phyloP scores from a whole-genome alignment of 352 stramenopile genomes.

The Pythium aristosporum region DNA sequence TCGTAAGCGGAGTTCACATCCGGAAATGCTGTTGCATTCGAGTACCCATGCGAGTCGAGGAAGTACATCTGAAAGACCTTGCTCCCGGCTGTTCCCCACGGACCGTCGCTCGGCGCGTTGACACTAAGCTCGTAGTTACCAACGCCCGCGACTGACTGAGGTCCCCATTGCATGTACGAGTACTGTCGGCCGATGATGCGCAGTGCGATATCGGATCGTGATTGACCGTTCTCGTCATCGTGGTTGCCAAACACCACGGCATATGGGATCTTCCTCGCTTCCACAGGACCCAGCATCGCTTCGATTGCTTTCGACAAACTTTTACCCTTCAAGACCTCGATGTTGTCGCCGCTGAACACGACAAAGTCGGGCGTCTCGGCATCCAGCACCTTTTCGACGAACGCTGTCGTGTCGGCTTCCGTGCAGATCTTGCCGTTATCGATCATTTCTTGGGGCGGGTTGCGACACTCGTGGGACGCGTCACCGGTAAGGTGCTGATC shows the following conservation, averaged over 20 bases:
- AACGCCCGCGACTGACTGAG: constrained; percentile 33
- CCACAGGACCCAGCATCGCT: constrained; percentile 34
- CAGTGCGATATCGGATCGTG: constrained; percentile 40
- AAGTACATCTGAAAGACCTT: constrained; percentile 43
- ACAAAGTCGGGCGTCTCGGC: constrained; percentile 66
- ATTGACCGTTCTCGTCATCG: constrained; percentile 47
- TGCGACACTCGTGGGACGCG: constrained; percentile 31
- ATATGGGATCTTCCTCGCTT: constrained; percentile 49
- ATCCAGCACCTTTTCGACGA: constrained; percentile 57
- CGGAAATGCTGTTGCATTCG: not conserved
- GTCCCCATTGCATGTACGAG: constrained; percentile 41
- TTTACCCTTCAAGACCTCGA: constrained; percentile 31
- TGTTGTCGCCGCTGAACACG: constrained; percentile 64
- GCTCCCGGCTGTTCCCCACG: constrained; percentile 30
- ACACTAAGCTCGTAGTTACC: constrained; percentile 64
- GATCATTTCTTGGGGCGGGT: constrained; percentile 23
- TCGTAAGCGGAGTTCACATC: constrained; percentile 13
- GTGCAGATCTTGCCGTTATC: constrained; percentile 27
- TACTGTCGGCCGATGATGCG: constrained; percentile 35
- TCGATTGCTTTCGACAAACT: constrained; percentile 37
- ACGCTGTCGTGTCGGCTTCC: constrained; percentile 48
- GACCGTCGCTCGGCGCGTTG: constrained; percentile 29
- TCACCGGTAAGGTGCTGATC: constrained; percentile 64
- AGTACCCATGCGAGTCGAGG: constrained; percentile 12
- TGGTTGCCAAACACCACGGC: constrained; percentile 68